These are phyloP conservation scores for Avena atlantica DNA, from an alignment of 176 grass and related monocot species.

Conservation along the genomic window DNA sequence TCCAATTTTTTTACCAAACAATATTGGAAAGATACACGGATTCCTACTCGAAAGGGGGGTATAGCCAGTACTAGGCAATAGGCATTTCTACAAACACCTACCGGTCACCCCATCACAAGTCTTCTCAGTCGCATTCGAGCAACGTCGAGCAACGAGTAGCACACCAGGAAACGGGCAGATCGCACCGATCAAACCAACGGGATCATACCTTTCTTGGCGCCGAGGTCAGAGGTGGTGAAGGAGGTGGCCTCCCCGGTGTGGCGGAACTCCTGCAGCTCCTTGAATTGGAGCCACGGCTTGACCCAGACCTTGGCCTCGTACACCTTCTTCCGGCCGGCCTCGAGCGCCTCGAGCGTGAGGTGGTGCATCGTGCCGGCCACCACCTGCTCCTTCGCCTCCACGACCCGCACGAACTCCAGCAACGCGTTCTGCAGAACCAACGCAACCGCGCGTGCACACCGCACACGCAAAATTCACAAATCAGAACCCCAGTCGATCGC, in stretches of 20 bases:
- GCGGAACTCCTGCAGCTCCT: conserved; percentile 86
- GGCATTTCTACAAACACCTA: conserved; percentile 16
- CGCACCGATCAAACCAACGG: neutral
- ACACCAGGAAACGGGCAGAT: neutral
- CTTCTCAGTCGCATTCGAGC: neutral
- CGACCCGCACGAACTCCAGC: conserved; percentile 81
- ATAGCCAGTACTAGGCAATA: neutral
- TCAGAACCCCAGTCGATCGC: conserved; percentile 4
- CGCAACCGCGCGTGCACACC: neutral
- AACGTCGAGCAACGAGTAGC: neutral
- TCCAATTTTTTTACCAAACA: neutral
- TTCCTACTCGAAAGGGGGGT: neutral
- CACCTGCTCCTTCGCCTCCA: conserved; percentile 91
- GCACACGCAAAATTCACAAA: neutral
- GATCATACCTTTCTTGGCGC: conserved; percentile 57
- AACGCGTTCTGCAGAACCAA: conserved; percentile 67
- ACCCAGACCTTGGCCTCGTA: conserved; percentile 97
- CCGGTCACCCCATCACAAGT: neutral
- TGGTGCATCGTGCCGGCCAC: conserved; percentile 85
- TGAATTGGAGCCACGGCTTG: conserved; percentile 92
- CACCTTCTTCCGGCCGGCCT: conserved; percentile 81
- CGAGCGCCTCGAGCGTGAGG: conserved; percentile 80
- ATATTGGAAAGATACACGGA: neutral
- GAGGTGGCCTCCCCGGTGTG: conserved; percentile 48
- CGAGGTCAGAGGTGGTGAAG: conserved; percentile 64